A percentile compares a stretch with the other conserved stretches of the same genome.
Evolutionary conservation across 192 early-diverging fungal species (phyloP).

Genomic region (Thoreauomyces humboldtii): DNA sequence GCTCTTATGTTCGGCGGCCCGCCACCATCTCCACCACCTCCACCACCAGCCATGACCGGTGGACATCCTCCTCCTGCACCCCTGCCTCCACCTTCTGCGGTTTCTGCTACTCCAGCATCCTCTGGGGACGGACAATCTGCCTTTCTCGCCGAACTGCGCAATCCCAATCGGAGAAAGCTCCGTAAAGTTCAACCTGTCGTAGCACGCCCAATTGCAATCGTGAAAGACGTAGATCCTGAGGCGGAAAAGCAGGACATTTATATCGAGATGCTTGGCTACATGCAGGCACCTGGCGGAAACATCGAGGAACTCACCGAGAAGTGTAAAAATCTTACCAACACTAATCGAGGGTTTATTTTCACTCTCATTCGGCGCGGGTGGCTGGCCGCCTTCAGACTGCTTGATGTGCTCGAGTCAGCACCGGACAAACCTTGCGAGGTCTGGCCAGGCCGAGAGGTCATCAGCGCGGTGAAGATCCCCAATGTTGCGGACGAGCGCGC

Average conservation of each 20-base stretch:
- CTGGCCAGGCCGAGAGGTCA: constrained; percentile 49
- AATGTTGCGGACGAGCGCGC: constrained; percentile 19
- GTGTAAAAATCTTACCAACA: constrained; percentile 34
- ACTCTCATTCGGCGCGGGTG: constrained; percentile 50
- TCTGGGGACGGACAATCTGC: constrained; percentile 23
- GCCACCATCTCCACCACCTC: constrained; percentile 24
- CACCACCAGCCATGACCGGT: background rate
- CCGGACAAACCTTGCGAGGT: constrained; percentile 27
- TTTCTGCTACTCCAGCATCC: constrained; percentile 24
- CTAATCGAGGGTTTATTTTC: constrained; percentile 48
- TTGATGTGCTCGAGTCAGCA: constrained; percentile 8
- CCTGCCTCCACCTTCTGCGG: constrained; percentile 10
- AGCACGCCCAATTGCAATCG: constrained; percentile 1
- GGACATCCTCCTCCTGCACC: constrained; percentile 15
- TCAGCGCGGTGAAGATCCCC: constrained; percentile 42
- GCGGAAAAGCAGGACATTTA: constrained; percentile 43
- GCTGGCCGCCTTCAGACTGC: constrained; percentile 39
- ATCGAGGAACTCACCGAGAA: constrained; percentile 49
- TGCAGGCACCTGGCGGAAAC: constrained; percentile 56
- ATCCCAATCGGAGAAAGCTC: constrained; percentile 38
- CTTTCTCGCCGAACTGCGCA: constrained; percentile 29
- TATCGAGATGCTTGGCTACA: constrained; percentile 55
- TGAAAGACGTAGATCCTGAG: constrained; percentile 18
- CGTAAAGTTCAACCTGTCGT: constrained; percentile 24
- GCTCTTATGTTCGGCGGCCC: no score